phyloP scores from a whole-genome alignment of 176 grass and related monocot genomes.

The Bromus sterilis region DNA sequence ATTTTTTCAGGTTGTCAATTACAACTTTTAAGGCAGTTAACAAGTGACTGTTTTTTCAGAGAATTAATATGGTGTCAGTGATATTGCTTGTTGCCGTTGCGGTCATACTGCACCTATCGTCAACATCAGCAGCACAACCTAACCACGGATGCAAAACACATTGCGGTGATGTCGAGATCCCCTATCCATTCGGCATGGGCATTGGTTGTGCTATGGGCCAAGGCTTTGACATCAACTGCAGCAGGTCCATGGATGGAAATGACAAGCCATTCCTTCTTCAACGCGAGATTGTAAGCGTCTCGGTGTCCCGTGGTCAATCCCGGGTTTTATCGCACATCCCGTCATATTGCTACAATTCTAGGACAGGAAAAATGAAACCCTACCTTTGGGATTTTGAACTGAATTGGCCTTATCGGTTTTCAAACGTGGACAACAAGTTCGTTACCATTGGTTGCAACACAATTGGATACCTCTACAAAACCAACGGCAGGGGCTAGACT shows the following conservation, averaged over 20 bases:
- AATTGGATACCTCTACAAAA: background rate
- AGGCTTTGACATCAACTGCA: slow-evolving; percentile 1
- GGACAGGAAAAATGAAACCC: background rate
- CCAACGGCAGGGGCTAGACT: fast-evolving
- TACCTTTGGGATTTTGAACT: background rate
- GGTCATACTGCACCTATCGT: background rate
- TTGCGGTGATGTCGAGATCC: background rate
- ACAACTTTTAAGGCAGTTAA: no score
- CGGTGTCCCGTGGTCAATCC: background rate
- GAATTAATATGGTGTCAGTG: background rate
- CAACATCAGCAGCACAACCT: background rate
- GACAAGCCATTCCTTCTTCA: background rate
- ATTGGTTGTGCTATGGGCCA: background rate
- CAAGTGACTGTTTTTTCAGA: background rate
- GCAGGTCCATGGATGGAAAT: background rate
- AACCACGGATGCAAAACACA: background rate
- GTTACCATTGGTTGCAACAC: slow-evolving; percentile 20
- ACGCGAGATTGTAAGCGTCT: background rate
- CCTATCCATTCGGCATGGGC: slow-evolving; percentile 15
- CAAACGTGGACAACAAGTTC: background rate
- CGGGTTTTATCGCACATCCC: background rate
- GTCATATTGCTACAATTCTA: background rate
- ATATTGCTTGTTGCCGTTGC: background rate
- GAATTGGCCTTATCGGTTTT: background rate
- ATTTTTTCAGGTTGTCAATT: no score